These are phyloP conservation scores for Lathyrus aphaca DNA, from an alignment of 306 rosid genomes.

Conservation along the genomic window DNA sequence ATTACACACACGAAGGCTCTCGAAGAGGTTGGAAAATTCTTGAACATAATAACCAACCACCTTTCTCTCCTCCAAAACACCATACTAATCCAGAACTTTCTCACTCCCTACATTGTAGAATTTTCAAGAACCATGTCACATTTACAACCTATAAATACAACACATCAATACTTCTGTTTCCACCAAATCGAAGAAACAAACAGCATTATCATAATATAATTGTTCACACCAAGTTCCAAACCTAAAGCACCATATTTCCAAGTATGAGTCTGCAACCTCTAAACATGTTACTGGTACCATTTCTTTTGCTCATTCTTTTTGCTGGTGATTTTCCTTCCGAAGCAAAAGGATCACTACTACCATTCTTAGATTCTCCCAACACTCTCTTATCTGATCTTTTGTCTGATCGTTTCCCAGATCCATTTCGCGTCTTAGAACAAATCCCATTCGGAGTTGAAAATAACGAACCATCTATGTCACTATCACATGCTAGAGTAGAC, in stretches of 20 bases:
- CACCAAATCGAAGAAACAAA: neutral
- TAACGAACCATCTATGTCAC: conserved; percentile 34
- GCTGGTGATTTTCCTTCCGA: conserved; percentile 26
- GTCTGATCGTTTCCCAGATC: conserved; percentile 57
- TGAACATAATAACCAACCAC: neutral
- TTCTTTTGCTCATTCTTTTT: conserved; percentile 38
- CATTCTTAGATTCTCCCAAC: conserved; percentile 55
- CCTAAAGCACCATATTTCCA: conserved; percentile 3
- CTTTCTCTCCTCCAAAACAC: neutral
- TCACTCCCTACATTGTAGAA: conserved; percentile 31
- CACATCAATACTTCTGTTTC: neutral
- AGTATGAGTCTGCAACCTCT: conserved; percentile 40
- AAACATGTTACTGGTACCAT: neutral
- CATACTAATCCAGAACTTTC: conserved; percentile 49
- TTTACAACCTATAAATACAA: conserved; percentile 30
- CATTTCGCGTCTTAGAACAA: conserved; percentile 65
- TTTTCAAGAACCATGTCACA: conserved; percentile 41
- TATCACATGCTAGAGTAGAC: conserved; percentile 59
- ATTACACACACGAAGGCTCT: conserved; percentile 39
- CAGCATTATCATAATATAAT: neutral
- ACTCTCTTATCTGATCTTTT: conserved; percentile 42
- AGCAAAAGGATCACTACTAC: conserved; percentile 55
- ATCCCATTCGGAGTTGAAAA: conserved; percentile 55
- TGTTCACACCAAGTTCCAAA: neutral
- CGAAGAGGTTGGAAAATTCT: conserved; percentile 44